Conservation (phyloP, 495 filamentous ascomycete species). For the Cercophora samala region DNA sequence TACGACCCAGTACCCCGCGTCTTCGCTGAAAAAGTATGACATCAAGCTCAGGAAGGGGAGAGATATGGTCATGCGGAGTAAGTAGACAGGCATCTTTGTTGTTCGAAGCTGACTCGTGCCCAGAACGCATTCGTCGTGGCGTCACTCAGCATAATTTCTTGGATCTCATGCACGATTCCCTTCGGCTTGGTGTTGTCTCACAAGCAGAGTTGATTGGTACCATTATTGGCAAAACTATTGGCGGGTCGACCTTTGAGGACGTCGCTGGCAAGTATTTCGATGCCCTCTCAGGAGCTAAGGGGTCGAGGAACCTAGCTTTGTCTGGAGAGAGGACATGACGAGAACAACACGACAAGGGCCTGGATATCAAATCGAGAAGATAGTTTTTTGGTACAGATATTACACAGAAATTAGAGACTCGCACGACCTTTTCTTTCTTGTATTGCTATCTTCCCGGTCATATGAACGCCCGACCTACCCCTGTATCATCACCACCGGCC, state of each 20-base stretch:
- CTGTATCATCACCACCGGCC: no score
- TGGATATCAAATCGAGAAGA: no score
- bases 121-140: constrained; percentile 34
- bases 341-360: no score
- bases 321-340: constrained; percentile 25
- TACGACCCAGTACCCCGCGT: constrained; percentile 32
- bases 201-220: constrained; percentile 38
- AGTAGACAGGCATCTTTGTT: constrained; percentile 1
- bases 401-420: no score
- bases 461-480: no score
- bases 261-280: constrained; percentile 34
- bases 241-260: constrained; percentile 32
- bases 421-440: no score
- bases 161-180: constrained; percentile 34
- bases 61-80: constrained; percentile 33
- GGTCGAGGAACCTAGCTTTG: constrained; percentile 22
- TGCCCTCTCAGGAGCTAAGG: constrained; percentile 25
- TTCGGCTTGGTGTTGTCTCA: constrained; percentile 32
- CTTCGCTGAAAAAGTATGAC: constrained; percentile 34
- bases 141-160: constrained; percentile 33
- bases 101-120: neutral
- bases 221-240: constrained; percentile 32
- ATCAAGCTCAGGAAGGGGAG: constrained; percentile 39
- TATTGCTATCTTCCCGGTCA: no score
- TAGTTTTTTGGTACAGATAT: no score